Conservation (phyloP, 1,284 basidiomycete genomes). For the Pseudozyma thailandica region DNA sequence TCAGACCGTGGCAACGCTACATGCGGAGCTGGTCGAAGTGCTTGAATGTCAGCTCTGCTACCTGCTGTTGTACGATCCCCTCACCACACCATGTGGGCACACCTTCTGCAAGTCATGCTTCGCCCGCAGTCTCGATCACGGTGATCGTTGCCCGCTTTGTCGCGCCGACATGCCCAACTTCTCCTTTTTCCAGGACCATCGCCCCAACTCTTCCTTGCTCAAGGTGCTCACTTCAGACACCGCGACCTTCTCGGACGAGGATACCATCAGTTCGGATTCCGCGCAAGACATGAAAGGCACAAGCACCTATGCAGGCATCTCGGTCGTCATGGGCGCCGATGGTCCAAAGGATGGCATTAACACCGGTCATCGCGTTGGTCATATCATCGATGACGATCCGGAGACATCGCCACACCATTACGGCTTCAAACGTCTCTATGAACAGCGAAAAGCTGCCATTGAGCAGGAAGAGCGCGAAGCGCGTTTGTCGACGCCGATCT, state of each 20-base stretch:
- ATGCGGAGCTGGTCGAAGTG: conserved; percentile 75
- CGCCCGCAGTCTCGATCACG: conserved; percentile 87
- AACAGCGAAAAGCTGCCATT: conserved; percentile 74
- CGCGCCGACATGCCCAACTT: conserved; percentile 79
- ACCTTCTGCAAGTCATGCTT: conserved; percentile 91
- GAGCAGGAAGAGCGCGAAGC: conserved; percentile 81
- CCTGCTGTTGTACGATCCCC: conserved; percentile 81
- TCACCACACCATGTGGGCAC: conserved; percentile 94
- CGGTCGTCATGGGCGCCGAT: conserved; percentile 10
- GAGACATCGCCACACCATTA: conserved; percentile 39
- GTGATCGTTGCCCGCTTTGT: conserved; percentile 83
- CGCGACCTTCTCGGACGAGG: conserved; percentile 44
- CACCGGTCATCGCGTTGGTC: conserved; percentile 1
- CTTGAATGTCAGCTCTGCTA: conserved; percentile 92
- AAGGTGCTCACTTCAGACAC: conserved; percentile 52
- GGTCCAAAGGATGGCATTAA: background rate
- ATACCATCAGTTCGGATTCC: conserved; percentile 30
- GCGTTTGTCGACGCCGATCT: conserved; percentile 86
- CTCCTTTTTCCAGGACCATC: conserved; percentile 81
- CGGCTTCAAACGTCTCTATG: conserved; percentile 64
- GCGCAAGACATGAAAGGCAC: conserved; percentile 19
- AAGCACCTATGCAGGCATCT: conserved; percentile 27
- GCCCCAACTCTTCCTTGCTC: conserved; percentile 43
- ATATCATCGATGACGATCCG: conserved; percentile 41
- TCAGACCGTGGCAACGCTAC: conserved; percentile 48